Evolutionary conservation across 331 rosid genomes (phyloP).

Genomic region (Acacia pycnantha): DNA sequence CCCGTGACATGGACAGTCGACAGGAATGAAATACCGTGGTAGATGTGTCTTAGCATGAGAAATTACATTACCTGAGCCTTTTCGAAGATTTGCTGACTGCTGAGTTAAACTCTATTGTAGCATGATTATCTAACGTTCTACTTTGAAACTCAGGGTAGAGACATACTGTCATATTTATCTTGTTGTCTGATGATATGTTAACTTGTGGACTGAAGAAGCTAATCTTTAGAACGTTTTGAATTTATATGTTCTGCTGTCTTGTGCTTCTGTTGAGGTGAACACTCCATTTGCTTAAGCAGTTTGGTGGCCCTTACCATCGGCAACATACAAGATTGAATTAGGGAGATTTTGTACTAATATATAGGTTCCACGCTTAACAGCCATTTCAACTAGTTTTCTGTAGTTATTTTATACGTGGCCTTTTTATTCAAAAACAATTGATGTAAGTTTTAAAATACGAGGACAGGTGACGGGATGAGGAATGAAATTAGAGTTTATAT

Average conservation of each 20-base stretch:
- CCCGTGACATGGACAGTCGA: constrained; percentile 22
- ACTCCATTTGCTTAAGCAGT: no score
- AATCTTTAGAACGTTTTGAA: background rate
- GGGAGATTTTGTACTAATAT: background rate
- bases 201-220: background rate
- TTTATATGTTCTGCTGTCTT: background rate
- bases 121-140: constrained; percentile 16
- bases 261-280: background rate
- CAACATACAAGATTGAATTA: background rate
- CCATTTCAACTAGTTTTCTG: background rate
- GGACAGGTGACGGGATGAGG: no score
- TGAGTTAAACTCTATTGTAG: constrained; percentile 21
- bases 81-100: constrained; percentile 14
- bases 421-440: no score
- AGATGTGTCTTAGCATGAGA: constrained; percentile 13
- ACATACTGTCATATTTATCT: constrained; percentile 1
- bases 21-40: background rate
- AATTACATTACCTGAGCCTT: constrained; percentile 10
- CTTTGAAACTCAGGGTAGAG: constrained; percentile 15
- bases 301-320: background rate
- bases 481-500: no score
- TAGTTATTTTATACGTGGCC: background rate
- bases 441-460: no score
- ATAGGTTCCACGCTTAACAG: background rate
- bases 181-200: background rate